Evolutionary conservation across 1,284 basidiomycete species (phyloP).

Genomic region (Trametes versicolor): DNA sequence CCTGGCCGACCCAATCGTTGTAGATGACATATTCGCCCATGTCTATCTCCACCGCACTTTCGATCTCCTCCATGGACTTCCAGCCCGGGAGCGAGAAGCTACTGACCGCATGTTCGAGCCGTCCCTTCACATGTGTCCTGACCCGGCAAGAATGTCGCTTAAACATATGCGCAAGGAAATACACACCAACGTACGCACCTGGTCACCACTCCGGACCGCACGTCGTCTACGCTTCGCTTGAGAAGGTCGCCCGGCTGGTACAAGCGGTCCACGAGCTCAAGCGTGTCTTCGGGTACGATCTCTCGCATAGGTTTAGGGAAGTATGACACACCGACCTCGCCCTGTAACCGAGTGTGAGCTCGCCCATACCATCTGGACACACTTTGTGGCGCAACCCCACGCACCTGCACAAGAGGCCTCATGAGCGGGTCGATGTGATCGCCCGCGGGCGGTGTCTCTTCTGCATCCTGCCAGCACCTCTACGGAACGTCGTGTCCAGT

Average conservation of each 20-base stretch:
- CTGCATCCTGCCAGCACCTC: conserved; percentile 87
- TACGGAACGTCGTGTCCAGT: conserved; percentile 40
- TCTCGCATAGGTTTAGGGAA: conserved; percentile 66
- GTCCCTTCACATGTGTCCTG: conserved; percentile 66
- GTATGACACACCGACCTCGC: conserved; percentile 87
- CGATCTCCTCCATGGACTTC: conserved; percentile 70
- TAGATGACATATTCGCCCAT: conserved; percentile 86
- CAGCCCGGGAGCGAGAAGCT: conserved; percentile 69
- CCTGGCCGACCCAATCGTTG: conserved; percentile 92
- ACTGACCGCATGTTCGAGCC: conserved; percentile 81
- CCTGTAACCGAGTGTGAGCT: conserved; percentile 43
- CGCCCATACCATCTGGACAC: not conserved
- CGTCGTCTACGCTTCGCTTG: conserved; percentile 80
- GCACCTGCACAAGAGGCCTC: conserved; percentile 67
- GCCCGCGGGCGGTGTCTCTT: conserved; percentile 62
- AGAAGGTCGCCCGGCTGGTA: conserved; percentile 87
- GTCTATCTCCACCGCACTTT: conserved; percentile 67
- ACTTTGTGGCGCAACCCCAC: not conserved
- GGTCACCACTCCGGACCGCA: conserved; percentile 82
- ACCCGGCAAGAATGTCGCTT: not conserved
- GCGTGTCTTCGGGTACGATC: conserved; percentile 76
- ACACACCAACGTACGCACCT: conserved; percentile 27
- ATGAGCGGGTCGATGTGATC: conserved; percentile 73
- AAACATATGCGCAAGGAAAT: not conserved
- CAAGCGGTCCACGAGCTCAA: conserved; percentile 81